Conservation (phyloP, 805 yeast species). For the Wickerhamiella slavikovae region DNA sequence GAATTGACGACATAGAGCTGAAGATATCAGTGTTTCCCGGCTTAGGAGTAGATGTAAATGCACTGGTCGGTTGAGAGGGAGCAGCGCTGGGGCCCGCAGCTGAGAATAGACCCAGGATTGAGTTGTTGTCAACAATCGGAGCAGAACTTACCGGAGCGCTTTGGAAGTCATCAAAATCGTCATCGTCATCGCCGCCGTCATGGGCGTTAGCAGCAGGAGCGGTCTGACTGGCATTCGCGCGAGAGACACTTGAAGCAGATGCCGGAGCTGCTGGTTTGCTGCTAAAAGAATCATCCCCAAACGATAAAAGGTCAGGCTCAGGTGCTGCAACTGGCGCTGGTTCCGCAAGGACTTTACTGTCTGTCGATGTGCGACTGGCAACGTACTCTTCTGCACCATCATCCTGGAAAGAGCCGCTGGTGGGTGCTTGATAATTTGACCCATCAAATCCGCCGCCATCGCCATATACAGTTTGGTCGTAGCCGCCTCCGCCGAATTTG, state of each 20-base stretch:
- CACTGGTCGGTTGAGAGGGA: slow-evolving; percentile 4
- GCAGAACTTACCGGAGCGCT: slow-evolving; percentile 27
- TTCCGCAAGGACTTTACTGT: too few species aligned
- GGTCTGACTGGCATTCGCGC: too few species aligned
- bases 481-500: slow-evolving; percentile 18
- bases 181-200: slow-evolving; percentile 18
- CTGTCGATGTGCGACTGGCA: slow-evolving; percentile 9
- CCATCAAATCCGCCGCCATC: slow-evolving; percentile 23
- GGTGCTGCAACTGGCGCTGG: neutral
- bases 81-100: slow-evolving; percentile 8
- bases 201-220: slow-evolving; percentile 1
- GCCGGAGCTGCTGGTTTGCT: neutral
- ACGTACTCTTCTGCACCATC: slow-evolving; percentile 12
- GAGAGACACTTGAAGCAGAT: neutral
- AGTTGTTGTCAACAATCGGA: slow-evolving; percentile 6
- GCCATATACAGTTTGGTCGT: slow-evolving; percentile 20
- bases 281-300: slow-evolving; percentile 1
- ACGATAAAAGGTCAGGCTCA: neutral
- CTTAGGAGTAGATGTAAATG: slow-evolving; percentile 3
- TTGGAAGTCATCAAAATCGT: slow-evolving; percentile 47
- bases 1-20: neutral
- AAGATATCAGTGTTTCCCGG: too few species aligned
- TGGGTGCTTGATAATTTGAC: slow-evolving; percentile 16
- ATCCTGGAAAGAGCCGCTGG: slow-evolving; percentile 4
- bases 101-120: slow-evolving; percentile 12